phyloP scores from a whole-genome alignment of 345 rosid species.

The Syzygium jambos region DNA sequence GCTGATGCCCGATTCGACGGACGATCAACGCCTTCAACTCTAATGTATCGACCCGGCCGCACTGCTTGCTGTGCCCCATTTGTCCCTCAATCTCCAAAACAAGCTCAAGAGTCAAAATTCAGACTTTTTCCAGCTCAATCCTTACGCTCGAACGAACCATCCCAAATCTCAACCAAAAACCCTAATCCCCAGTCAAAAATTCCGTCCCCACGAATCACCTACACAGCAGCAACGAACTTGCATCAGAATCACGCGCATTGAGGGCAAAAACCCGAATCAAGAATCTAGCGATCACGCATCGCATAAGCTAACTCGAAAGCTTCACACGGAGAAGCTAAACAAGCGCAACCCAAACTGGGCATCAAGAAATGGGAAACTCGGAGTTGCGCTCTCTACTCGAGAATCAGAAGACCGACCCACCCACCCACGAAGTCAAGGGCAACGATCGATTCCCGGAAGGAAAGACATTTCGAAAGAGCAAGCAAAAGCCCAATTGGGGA shows the following conservation, averaged over 20 bases:
- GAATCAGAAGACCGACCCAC: not conserved
- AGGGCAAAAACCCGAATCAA: not conserved
- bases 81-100: conserved; percentile 6
- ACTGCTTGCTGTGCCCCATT: conserved; percentile 24
- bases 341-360: not conserved
- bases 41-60: conserved; percentile 28
- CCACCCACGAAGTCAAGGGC: not conserved
- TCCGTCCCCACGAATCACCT: not conserved
- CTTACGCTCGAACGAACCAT: not conserved
- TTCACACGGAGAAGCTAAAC: not conserved
- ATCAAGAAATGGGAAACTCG: not conserved
- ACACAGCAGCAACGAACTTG: not conserved
- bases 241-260: not conserved
- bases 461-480: not conserved
- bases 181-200: not conserved
- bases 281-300: not conserved
- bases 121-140: conserved; percentile 1
- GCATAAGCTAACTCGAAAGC: not conserved
- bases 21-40: conserved; percentile 40
- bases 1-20: conserved; percentile 57
- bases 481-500: not conserved
- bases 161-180: not conserved
- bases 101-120: conserved; percentile 9
- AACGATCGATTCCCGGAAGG: not conserved
- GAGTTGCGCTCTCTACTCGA: not conserved